phyloP scores from a whole-genome alignment of 2,329 filamentous ascomycete genomes.

The Fusarium fracticaudum region DNA sequence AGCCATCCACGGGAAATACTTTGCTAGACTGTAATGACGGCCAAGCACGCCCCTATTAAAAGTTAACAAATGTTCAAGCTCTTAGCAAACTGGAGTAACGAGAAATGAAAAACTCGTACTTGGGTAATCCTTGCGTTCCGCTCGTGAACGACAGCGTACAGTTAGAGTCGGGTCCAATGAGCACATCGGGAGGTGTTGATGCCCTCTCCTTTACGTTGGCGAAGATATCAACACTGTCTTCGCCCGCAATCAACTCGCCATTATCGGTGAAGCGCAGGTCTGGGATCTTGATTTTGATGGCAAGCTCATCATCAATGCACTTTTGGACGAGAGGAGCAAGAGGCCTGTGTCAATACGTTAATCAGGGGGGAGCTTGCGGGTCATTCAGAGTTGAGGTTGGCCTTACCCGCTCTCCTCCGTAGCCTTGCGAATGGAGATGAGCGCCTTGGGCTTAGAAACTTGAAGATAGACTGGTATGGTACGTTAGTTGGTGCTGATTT shows the following conservation, averaged over 20 bases:
- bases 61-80: neutral
- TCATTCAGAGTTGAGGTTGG: neutral
- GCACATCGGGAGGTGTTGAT: neutral
- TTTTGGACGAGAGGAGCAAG: neutral
- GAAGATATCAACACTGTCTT: neutral
- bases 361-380: neutral
- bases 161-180: neutral
- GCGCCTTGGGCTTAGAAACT: neutral
- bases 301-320: neutral
- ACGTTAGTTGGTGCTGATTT: neutral
- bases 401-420: neutral
- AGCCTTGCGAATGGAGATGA: neutral
- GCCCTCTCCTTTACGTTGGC: neutral
- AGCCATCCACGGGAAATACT: constrained; percentile 3
- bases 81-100: neutral
- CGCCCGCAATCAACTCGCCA: neutral
- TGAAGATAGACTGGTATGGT: neutral
- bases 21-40: neutral
- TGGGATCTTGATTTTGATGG: neutral
- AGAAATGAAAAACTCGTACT: neutral
- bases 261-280: neutral
- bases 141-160: neutral
- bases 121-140: neutral
- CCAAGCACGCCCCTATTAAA: neutral
- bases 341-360: neutral